Evolutionary conservation across 106 monocot species (phyloP), one percentile per base, ranked within the genome.

Genomic region (Xerophyta viscosa): DNA sequence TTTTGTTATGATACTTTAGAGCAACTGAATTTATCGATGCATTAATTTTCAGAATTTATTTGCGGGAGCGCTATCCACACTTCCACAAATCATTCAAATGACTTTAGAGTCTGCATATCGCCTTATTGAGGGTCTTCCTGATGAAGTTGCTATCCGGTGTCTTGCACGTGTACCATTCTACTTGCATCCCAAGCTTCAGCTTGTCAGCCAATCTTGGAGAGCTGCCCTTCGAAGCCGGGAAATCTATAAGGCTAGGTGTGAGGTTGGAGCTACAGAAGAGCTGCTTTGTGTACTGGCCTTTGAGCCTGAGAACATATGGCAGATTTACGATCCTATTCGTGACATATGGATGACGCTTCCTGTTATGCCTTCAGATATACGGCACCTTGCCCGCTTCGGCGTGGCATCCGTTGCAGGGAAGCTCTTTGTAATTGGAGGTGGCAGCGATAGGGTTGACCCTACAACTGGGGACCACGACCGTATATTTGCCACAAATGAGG

Each of bases 371-470:
- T 78, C 94, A 19, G 67, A 75, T 45, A 81, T 88, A 18, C 65
- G 94, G 41, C 88, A 96, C 41, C 78, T 96, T 37, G 94, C 88
- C 1, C 88, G 88, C 24, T 96, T 88, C 58, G 94, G 94, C 23
- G 68, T 74, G 28, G 65, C 84, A 41, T 84, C 94, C 24, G 78
- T 87, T 25, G 37, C 55, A 18, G 94, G 94, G 11, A 84, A 88
- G 52, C 81, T 96, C 31, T 96, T 81, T 62, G 94, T 96, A 5
- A 71, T 96, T 20, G 94, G 94, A 27, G 94, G 94, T 41, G 94
- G 94, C 18, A 84, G 83, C 42, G 94, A 94, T 33, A 27, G 54
- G 6, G 94, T 96, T 3, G 88, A 96, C 60, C 94, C 81, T 2
- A 58, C 52, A 52, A 96, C 94, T 9, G 94, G 94, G 8, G 94